Evolutionary conservation across 2,329 filamentous ascomycete species (phyloP), one percentile per base, ranked within the genome.

Genomic region (Diaporthe sp.): DNA sequence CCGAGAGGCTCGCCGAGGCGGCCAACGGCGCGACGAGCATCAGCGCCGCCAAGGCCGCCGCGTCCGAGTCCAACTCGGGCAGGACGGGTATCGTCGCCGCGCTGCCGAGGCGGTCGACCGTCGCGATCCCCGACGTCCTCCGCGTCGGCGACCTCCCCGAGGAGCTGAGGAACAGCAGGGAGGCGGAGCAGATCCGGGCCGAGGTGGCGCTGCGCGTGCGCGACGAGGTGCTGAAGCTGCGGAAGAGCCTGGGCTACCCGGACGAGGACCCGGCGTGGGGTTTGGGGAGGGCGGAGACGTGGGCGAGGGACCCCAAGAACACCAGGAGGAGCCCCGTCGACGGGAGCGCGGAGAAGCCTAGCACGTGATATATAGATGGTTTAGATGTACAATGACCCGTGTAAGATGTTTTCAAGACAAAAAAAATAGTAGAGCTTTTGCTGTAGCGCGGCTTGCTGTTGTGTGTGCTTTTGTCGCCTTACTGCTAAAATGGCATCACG

Each of bases 191-290:
- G 78, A 86, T 97, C 77, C 88, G 97, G 75, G 92, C 94, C 72
- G 95, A 98, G 83, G 95, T 96, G 67, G 95, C 96, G 2, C 88
- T 89, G 82, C 89, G 93, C 75, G 91, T 98, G 46, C 89, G 97
- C 67, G 89, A 94, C 73, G 94, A 97, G 82, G 93, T 99, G 3
- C 84, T 96, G 70, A 94, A 95, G 80, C 88, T 98, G 31, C 89
- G 96, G 77, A 88, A 91, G 78, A 89, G 89, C 59, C 86, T 94
- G 75, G 96, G 95, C 1, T 91, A 94, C 77, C 90, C 94, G 0
- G 95, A 98, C 76, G 93, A 97, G 79, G 94, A 98, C 79, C 92
- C 94, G 0, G 70, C 59, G 17, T 58, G 61, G 69, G 92, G 94
- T 78, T 89, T 92, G 65, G 93, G 92, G 12, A 85, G 96, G 39